Percentiles rank a stretch among this genome's conserved stretches.
Evolutionary conservation across 495 filamentous ascomycete species (phyloP).

Genomic region (Trichoderma parareesei): DNA sequence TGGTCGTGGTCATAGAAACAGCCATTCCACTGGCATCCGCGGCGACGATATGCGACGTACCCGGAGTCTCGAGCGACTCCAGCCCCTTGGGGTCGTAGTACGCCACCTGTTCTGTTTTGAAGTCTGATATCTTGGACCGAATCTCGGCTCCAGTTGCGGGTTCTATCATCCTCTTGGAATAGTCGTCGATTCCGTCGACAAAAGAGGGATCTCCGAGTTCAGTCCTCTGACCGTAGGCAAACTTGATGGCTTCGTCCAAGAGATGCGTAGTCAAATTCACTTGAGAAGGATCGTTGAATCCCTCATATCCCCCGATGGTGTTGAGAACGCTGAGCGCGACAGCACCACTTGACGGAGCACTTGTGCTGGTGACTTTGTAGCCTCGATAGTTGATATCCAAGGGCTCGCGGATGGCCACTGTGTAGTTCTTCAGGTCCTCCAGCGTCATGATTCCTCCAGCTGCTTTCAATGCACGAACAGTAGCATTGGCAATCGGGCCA

Average conservation of each 20-base stretch:
- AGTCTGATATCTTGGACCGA: constrained; percentile 58
- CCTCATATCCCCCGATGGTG: constrained; percentile 57
- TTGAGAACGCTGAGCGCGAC: constrained; percentile 63
- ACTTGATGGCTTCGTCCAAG: constrained; percentile 71
- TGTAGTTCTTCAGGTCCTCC: constrained; percentile 62
- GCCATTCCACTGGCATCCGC: constrained; percentile 57
- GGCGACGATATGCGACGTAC: constrained; percentile 60
- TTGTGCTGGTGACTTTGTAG: constrained; percentile 53
- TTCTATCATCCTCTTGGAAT: constrained; percentile 57
- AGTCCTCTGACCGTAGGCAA: constrained; percentile 59
- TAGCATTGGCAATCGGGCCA: constrained; percentile 61
- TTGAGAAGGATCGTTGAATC: constrained; percentile 42
- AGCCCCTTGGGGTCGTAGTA: constrained; percentile 58
- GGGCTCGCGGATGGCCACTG: constrained; percentile 50
- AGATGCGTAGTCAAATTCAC: constrained; percentile 64
- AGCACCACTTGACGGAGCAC: constrained; percentile 60
- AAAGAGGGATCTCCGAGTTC: constrained; percentile 70
- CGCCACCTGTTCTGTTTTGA: constrained; percentile 51
- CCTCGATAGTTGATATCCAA: constrained; percentile 58
- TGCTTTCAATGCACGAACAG: constrained; percentile 51
- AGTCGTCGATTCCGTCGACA: constrained; percentile 52
- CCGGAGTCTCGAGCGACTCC: constrained; percentile 55
- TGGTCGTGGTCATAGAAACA: constrained; percentile 61
- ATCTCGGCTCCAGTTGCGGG: constrained; percentile 48
- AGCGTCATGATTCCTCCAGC: constrained; percentile 71